Evolutionary conservation across 2,329 filamentous ascomycete species (phyloP).

Genomic region (Cladobotryum protrusum): DNA sequence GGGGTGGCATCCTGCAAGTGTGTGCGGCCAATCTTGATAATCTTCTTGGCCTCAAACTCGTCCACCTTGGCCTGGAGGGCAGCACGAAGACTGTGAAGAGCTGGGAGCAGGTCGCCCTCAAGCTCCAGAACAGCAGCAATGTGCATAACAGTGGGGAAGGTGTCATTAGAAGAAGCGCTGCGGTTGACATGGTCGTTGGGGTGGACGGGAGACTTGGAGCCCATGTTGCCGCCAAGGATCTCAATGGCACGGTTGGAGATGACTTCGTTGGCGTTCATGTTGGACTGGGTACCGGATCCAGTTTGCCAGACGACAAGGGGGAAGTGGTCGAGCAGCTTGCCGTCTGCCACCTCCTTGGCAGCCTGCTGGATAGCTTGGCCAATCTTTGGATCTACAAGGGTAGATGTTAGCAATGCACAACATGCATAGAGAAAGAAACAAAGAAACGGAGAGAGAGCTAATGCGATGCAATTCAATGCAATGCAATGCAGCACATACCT

Average conservation of each 20-base stretch:
- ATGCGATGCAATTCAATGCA: no score
- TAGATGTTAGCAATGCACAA: background rate
- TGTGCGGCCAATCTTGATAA: conserved; percentile 98
- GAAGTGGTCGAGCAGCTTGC: conserved; percentile 95
- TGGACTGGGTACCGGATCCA: conserved; percentile 95
- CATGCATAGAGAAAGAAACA: background rate
- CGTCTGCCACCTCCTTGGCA: conserved; percentile 82
- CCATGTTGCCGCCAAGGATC: conserved; percentile 89
- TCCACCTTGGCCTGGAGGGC: conserved; percentile 85
- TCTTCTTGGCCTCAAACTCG: conserved; percentile 74
- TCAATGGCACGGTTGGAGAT: conserved; percentile 99
- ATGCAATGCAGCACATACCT: conserved; percentile 44
- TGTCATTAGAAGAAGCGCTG: conserved; percentile 97
- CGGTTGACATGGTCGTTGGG: conserved; percentile 99
- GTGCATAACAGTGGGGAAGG: conserved; percentile 99
- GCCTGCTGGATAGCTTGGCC: conserved; percentile 93
- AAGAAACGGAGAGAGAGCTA: no score
- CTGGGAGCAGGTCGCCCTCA: conserved; percentile 76
- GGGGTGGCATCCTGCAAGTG: conserved; percentile 97
- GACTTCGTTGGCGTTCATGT: conserved; percentile 99
- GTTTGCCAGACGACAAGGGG: conserved; percentile 99
- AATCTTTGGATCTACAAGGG: conserved; percentile 56
- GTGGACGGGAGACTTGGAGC: conserved; percentile 96
- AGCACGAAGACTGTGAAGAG: conserved; percentile 72
- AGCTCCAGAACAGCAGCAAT: conserved; percentile 94